phyloP scores from a whole-genome alignment of 75 land plant genomes.

The Selaginella tamariscina region DNA sequence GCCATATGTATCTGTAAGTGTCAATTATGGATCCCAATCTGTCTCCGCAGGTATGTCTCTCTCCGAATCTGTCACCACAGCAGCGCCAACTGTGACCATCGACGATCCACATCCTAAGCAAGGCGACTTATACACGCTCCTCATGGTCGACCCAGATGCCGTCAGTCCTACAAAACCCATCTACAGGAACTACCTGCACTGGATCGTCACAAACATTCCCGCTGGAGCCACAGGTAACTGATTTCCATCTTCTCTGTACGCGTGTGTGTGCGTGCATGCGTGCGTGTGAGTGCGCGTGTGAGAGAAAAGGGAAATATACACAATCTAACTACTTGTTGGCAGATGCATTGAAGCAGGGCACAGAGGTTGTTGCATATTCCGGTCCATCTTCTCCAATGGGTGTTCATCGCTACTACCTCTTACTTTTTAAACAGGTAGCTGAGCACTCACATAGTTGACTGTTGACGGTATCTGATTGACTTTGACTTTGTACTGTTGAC shows the following conservation, averaged over 20 bases:
- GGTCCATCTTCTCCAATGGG: conserved; percentile 8
- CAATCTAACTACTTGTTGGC: neutral
- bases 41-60: neutral
- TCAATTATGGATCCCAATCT: neutral
- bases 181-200: conserved; percentile 10
- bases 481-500: neutral
- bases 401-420: conserved; percentile 8
- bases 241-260: neutral
- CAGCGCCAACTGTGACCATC: neutral
- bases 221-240: neutral
- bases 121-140: neutral
- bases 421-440: conserved; percentile 7
- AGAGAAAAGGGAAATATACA: too few species aligned
- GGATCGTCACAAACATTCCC: conserved; percentile 7
- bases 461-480: neutral
- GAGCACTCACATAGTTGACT: neutral
- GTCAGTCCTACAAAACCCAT: conserved; percentile 1
- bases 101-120: neutral
- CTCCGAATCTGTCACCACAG: neutral
- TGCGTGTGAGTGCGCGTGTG: too few species aligned
- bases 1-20: neutral
- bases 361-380: neutral
- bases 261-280: too few species aligned
- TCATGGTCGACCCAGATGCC: conserved; percentile 10
- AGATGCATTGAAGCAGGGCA: neutral